A percentile compares a stretch with the other conserved stretches of the same genome.
Conservation (phyloP, 495 filamentous ascomycete species). For the Glonium stellatum region DNA sequence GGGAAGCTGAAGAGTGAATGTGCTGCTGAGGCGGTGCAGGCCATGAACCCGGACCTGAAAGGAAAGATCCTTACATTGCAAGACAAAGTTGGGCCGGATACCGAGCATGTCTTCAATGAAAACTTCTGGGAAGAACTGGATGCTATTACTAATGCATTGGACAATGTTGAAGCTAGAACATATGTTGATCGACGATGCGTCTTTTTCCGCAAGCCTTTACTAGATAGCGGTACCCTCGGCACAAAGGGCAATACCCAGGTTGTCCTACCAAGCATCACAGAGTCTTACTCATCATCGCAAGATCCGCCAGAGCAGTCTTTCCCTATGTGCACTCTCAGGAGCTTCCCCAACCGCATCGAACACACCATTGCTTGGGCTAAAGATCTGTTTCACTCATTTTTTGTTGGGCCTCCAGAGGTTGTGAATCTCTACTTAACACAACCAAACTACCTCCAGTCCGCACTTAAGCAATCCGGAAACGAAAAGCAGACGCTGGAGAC, state of each 20-base stretch:
- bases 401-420: slow-evolving; percentile 87
- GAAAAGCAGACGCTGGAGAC: slow-evolving; percentile 93
- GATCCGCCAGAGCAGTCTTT: slow-evolving; percentile 98
- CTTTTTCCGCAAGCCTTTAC: slow-evolving; percentile 93
- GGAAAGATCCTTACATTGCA: slow-evolving; percentile 77
- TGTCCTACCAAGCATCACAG: slow-evolving; percentile 79
- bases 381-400: slow-evolving; percentile 88
- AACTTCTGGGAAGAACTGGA: slow-evolving; percentile 88
- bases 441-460: slow-evolving; percentile 81
- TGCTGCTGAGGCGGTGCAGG: slow-evolving; percentile 77
- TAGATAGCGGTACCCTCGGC: slow-evolving; percentile 94
- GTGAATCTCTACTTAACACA: slow-evolving; percentile 92
- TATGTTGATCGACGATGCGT: slow-evolving; percentile 98
- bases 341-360: slow-evolving; percentile 98
- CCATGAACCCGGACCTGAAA: slow-evolving; percentile 88
- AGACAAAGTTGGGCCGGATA: slow-evolving; percentile 87
- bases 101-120: slow-evolving; percentile 92
- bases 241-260: slow-evolving; percentile 99
- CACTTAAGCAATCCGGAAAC: slow-evolving; percentile 89
- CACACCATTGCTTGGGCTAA: slow-evolving; percentile 98
- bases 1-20: slow-evolving; percentile 96
- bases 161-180: slow-evolving; percentile 95
- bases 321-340: slow-evolving; percentile 95
- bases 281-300: slow-evolving; percentile 97
- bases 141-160: slow-evolving; percentile 91